Evolutionary conservation across 2,329 filamentous ascomycete species (phyloP).

Genomic region (Thelonectria discophora): DNA sequence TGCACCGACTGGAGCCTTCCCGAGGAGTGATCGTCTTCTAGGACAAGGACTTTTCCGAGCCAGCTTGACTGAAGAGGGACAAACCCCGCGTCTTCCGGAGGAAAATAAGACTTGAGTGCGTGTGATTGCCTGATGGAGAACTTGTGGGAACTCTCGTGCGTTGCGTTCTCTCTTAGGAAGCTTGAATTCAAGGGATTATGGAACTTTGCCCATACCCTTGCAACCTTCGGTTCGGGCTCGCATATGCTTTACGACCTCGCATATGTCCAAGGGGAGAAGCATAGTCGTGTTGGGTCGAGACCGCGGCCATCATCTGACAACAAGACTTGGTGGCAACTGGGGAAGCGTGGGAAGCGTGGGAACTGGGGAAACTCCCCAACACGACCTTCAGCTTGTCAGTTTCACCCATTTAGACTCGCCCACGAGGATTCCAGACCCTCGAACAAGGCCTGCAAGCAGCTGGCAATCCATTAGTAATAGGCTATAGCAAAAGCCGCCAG

Average conservation of each 20-base stretch:
- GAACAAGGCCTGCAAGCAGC: neutral
- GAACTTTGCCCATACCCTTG: neutral
- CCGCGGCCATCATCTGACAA: neutral
- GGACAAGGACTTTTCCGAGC: neutral
- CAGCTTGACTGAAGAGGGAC: neutral
- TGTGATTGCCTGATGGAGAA: neutral
- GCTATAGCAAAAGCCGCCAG: no score
- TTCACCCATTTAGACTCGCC: slow-evolving; percentile 3
- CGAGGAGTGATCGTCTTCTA: neutral
- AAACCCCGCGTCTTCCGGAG: neutral
- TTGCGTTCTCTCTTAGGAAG: neutral
- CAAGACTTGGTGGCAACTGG: neutral
- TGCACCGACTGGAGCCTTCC: neutral
- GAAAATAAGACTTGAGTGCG: neutral
- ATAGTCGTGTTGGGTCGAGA: neutral
- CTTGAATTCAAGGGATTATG: neutral
- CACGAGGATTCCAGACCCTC: neutral
- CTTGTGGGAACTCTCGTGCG: neutral
- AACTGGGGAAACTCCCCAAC: neutral
- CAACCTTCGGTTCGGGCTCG: neutral
- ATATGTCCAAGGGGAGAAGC: neutral
- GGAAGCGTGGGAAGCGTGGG: neutral
- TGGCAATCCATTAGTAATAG: neutral
- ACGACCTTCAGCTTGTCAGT: neutral
- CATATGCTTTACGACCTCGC: neutral